Percentiles rank a stretch among this genome's conserved stretches.
phyloP scores from a whole-genome alignment of 75 land plant species.

The Sequoiadendron giganteum region DNA sequence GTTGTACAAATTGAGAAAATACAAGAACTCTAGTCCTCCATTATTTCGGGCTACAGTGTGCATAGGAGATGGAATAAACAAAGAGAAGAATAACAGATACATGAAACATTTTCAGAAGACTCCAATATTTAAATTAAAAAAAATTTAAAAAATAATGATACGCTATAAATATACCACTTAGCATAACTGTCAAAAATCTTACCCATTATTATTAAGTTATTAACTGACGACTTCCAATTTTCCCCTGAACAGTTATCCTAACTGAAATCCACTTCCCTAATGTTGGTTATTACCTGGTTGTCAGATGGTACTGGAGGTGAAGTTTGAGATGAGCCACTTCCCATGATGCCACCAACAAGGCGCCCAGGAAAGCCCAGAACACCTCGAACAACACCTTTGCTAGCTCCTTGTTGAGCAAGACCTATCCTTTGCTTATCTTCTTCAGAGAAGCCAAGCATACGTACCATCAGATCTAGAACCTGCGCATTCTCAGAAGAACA shows the following conservation, averaged over 20 bases:
- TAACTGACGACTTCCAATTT: background rate
- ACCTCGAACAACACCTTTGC: constrained; percentile 94
- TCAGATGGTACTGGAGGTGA: constrained; percentile 49
- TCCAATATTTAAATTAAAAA: background rate
- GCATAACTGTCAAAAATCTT: background rate
- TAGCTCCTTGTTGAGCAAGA: constrained; percentile 71
- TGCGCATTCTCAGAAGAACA: constrained; percentile 23
- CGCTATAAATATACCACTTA: background rate
- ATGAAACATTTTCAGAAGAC: background rate
- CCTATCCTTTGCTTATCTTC: constrained; percentile 95
- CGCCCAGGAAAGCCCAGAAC: constrained; percentile 96
- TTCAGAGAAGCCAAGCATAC: constrained; percentile 99
- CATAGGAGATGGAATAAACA: background rate
- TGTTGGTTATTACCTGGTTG: constrained; percentile 50
- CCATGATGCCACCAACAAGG: constrained; percentile 89
- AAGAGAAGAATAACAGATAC: background rate
- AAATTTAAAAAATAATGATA: background rate
- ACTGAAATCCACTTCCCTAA: background rate
- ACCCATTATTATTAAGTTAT: background rate
- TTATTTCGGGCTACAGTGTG: background rate
- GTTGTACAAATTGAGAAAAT: background rate
- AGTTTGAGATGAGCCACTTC: constrained; percentile 47
- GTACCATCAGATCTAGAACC: constrained; percentile 98
- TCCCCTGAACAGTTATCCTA: background rate
- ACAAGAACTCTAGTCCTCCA: background rate